Base-by-base conservation (phyloP, 768 basidiomycete genomes). In the Boletus pseudopeckii region DNA sequence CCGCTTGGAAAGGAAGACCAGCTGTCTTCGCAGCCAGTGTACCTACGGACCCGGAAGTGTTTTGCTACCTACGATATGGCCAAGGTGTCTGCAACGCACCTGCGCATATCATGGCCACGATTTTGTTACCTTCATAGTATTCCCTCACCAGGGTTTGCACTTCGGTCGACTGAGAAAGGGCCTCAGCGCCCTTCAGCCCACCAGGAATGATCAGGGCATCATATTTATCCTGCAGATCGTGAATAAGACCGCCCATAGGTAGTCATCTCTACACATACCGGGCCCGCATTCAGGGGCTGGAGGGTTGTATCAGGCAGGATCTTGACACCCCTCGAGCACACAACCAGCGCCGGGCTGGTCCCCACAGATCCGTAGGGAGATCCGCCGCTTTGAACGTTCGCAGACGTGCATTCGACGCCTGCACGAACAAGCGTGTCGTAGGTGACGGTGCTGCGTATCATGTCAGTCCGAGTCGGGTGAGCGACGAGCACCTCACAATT, bases 51-150 rank as follows among this genome's bases (percentile, higher is more conserved):
- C 9, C 18, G 18, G 32, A 20, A 22, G 22, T 30, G 13, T 13
- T 8, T 30, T 15, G 9, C 50, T 13, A 32, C 11, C n/a, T 41
- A 14, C 20, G 11, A 22, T 7, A 20, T 22, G 4, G 14, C 41
- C 26, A 45, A 20, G 15, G 10, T 20, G 26, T 36, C 48, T 2
- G 45, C 4, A 7, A 66, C 77, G 33, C 49, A 85, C 90, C 90
- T 47, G 90, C 90, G 62, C 90, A 92, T 43, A 92, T 90, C 90
- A 92, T 90, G 1, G 83, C 90, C 24, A 92, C 85, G 42, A 88
- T 64, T 18, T 66, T 71, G 22, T 56, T 61, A 4, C 55, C 48
- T 8, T 71, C 58, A 8, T 72, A 66, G 61, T 82, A 91, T 20
- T 75, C 69, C 50, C 76, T 74, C 13, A 92, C 78, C 10, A 90